A percentile compares a stretch with the other conserved stretches of the same genome.
phyloP scores from a whole-genome alignment of 148 eudicot species.

The Hydrangea macrophylla region DNA sequence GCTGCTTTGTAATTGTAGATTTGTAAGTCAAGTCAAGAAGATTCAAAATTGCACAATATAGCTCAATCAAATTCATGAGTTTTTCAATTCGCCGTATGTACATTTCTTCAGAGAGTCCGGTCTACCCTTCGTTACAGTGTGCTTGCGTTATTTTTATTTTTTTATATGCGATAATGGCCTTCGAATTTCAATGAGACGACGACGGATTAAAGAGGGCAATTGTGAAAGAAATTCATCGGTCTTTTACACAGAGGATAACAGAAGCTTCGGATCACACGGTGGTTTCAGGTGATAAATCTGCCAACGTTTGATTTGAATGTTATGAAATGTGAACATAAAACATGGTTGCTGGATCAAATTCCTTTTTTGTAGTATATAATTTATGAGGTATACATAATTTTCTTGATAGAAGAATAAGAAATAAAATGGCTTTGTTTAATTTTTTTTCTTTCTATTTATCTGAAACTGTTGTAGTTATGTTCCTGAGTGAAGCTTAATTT shows the following conservation, averaged over 20 bases:
- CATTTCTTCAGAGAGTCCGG: slow-evolving; percentile 16
- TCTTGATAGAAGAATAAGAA: slow-evolving; percentile 12
- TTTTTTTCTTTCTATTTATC: neutral
- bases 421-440: neutral
- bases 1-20: slow-evolving; percentile 34
- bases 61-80: slow-evolving; percentile 33
- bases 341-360: slow-evolving; percentile 19
- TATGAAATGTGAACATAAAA: slow-evolving; percentile 26
- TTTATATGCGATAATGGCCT: slow-evolving; percentile 36
- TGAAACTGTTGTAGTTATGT: neutral
- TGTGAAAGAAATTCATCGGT: neutral
- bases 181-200: slow-evolving; percentile 23
- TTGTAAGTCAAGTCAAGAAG: slow-evolving; percentile 10
- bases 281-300: slow-evolving; percentile 25
- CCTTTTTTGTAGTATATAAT: slow-evolving; percentile 34
- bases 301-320: slow-evolving; percentile 28
- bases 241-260: slow-evolving; percentile 11
- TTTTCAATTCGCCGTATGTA: slow-evolving; percentile 22
- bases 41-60: slow-evolving; percentile 9
- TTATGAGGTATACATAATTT: slow-evolving; percentile 16
- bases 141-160: slow-evolving; percentile 29
- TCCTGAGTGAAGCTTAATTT: neutral
- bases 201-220: slow-evolving; percentile 18
- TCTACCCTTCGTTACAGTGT: slow-evolving; percentile 36
- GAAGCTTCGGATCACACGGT: slow-evolving; percentile 17